Conservation (phyloP, 495 filamentous ascomycete species). For the Letharia lupina region DNA sequence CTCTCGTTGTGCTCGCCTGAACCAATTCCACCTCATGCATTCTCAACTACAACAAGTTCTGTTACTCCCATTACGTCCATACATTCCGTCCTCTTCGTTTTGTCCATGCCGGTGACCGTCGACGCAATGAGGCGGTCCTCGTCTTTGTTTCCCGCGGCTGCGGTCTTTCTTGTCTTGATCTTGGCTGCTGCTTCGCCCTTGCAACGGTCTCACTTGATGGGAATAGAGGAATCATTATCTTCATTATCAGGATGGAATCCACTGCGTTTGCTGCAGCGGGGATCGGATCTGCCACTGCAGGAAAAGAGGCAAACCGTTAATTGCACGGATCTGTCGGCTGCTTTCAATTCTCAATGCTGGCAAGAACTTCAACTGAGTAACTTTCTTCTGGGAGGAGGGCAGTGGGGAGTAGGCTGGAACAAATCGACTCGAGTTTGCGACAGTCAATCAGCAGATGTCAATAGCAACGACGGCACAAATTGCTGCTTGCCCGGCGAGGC, state of each 20-base stretch:
- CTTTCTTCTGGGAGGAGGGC: conserved; percentile 11
- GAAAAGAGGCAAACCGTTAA: conserved; percentile 17
- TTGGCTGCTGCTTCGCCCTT: conserved; percentile 7
- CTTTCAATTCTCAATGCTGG: conserved; percentile 20
- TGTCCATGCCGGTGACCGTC: neutral
- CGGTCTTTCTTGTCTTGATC: neutral
- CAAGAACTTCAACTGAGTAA: conserved; percentile 10
- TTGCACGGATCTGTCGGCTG: conserved; percentile 17
- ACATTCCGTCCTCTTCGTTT: neutral
- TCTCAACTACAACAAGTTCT: neutral
- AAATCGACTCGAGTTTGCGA: conserved; percentile 9
- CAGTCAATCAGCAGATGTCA: neutral
- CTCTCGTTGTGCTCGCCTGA: neutral
- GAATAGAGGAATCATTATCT: neutral
- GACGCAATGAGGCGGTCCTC: conserved; percentile 2
- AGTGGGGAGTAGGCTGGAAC: conserved; percentile 17
- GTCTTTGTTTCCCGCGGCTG: neutral
- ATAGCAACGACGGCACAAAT: conserved; percentile 15
- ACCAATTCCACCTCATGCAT: conserved; percentile 1
- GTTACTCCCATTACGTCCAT: neutral
- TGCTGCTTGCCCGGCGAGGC: conserved; percentile 15
- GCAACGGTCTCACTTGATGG: neutral
- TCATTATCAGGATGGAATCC: neutral
- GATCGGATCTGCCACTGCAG: neutral
- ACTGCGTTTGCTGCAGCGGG: neutral